A percentile compares a stretch with the other conserved stretches of the same genome.
phyloP scores from a whole-genome alignment of 2,329 filamentous ascomycete genomes.

The Xylariaceae sp. region DNA sequence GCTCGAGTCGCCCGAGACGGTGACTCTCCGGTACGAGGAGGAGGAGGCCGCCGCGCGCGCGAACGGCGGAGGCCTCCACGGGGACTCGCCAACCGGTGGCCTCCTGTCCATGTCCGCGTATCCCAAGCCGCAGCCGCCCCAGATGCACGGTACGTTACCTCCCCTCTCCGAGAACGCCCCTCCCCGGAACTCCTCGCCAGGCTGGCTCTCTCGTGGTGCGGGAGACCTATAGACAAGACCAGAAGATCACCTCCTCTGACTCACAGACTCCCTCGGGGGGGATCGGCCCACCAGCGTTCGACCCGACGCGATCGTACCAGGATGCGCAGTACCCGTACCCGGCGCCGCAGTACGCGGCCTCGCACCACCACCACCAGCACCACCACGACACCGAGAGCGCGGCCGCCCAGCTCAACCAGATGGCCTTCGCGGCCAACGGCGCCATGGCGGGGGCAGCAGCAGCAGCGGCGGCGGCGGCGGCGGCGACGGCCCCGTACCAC shows the following conservation, averaged over 20 bases:
- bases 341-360: slow-evolving; percentile 37
- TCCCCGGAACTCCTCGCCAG: too few relatives aligned
- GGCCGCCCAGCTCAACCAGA: slow-evolving; percentile 43
- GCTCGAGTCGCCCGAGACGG: slow-evolving; percentile 49
- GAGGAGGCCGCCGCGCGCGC: slow-evolving; percentile 42
- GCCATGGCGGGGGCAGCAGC: too few relatives aligned
- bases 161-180: too few relatives aligned
- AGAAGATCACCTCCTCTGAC: too few relatives aligned
- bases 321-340: slow-evolving; percentile 48
- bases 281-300: too few relatives aligned
- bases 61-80: slow-evolving; percentile 44
- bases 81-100: slow-evolving; percentile 49
- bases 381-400: slow-evolving; percentile 47
- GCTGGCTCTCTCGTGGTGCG: too few relatives aligned
- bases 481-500: slow-evolving; percentile 52
- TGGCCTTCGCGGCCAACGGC: slow-evolving; percentile 53
- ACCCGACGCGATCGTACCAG: slow-evolving; percentile 53
- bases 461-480: too few relatives aligned
- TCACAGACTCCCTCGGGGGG: too few relatives aligned
- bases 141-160: slow-evolving; percentile 75
- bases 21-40: slow-evolving; percentile 51
- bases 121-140: slow-evolving; percentile 65
- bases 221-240: too few relatives aligned
- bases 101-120: slow-evolving; percentile 75
- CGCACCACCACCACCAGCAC: too few relatives aligned